Percentiles rank a stretch among this genome's conserved stretches.
Evolutionary conservation across 305 asterid genomes (phyloP).

Genomic region (Fraxinus baroniana): DNA sequence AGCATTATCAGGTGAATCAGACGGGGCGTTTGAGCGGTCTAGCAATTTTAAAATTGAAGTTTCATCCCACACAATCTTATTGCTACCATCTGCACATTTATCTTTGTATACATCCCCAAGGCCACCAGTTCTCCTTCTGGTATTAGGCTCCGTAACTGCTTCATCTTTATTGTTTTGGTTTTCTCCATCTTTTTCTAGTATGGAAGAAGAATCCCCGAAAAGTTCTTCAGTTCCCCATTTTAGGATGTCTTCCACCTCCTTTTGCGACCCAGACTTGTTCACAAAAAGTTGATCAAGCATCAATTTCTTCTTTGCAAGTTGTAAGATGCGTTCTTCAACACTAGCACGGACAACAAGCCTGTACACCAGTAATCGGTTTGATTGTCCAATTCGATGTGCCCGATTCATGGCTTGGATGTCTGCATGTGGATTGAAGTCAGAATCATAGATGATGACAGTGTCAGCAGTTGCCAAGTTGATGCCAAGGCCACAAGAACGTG

Average conservation of each 20-base stretch:
- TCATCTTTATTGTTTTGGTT: slow-evolving; percentile 48
- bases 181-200: slow-evolving; percentile 60
- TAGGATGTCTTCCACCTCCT: slow-evolving; percentile 93
- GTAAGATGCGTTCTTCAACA: slow-evolving; percentile 97
- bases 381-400: slow-evolving; percentile 97
- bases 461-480: slow-evolving; percentile 99
- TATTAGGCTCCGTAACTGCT: slow-evolving; percentile 52
- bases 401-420: slow-evolving; percentile 99
- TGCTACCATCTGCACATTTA: slow-evolving; percentile 78
- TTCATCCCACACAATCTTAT: slow-evolving; percentile 86
- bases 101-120: slow-evolving; percentile 96
- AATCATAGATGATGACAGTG: slow-evolving; percentile 93
- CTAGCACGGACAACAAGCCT: slow-evolving; percentile 99
- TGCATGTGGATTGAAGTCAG: slow-evolving; percentile 98
- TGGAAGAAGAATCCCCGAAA: slow-evolving; percentile 61
- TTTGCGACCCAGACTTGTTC: slow-evolving; percentile 89
- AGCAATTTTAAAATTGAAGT: slow-evolving; percentile 79
- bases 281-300: slow-evolving; percentile 99
- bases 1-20: slow-evolving; percentile 71
- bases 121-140: slow-evolving; percentile 78
- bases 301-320: slow-evolving; percentile 95
- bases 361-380: slow-evolving; percentile 87
- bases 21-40: slow-evolving; percentile 79
- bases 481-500: slow-evolving; percentile 99
- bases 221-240: slow-evolving; percentile 99